These are phyloP conservation scores for Leishmania martiniquensis DNA, from an alignment of 208 protist species.

Conservation along the genomic window DNA sequence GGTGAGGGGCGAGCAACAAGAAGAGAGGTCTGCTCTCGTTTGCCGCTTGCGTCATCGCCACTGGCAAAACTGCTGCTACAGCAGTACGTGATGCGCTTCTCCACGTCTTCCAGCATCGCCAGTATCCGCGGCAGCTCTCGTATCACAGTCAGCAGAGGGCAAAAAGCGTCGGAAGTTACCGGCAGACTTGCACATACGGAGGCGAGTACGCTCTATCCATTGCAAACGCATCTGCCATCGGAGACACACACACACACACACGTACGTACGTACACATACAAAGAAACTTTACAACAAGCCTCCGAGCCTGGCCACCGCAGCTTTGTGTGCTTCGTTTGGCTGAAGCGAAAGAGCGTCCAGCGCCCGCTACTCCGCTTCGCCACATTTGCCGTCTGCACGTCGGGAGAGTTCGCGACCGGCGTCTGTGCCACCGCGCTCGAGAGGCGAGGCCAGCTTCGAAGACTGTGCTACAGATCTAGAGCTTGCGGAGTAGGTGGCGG, in stretches of 20 bases:
- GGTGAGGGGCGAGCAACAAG: not conserved
- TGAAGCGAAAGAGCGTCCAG: not conserved
- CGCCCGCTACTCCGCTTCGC: not conserved
- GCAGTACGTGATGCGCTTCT: not conserved
- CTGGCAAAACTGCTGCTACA: not conserved
- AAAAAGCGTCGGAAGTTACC: too few relatives aligned
- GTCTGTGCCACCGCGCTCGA: not conserved
- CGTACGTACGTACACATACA: too few relatives aligned
- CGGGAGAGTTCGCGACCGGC: not conserved
- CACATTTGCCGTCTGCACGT: not conserved
- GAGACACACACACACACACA: not conserved
- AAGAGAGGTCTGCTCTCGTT: not conserved
- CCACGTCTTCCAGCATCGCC: not conserved
- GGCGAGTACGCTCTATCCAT: too few relatives aligned
- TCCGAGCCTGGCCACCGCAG: too few relatives aligned
- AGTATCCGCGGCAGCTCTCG: too few relatives aligned
- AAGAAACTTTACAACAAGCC: too few relatives aligned
- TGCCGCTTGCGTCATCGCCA: not conserved
- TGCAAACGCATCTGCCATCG: not conserved
- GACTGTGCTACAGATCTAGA: not conserved
- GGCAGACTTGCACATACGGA: too few relatives aligned
- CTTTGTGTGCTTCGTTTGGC: not conserved
- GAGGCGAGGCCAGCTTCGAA: not conserved
- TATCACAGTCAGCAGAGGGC: too few relatives aligned
- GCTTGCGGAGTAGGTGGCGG: slow-evolving; percentile 2